Percentiles rank a stretch among this genome's conserved stretches.
phyloP scores from a whole-genome alignment of 2,329 filamentous ascomycete genomes.

The Kalmusia sp. region DNA sequence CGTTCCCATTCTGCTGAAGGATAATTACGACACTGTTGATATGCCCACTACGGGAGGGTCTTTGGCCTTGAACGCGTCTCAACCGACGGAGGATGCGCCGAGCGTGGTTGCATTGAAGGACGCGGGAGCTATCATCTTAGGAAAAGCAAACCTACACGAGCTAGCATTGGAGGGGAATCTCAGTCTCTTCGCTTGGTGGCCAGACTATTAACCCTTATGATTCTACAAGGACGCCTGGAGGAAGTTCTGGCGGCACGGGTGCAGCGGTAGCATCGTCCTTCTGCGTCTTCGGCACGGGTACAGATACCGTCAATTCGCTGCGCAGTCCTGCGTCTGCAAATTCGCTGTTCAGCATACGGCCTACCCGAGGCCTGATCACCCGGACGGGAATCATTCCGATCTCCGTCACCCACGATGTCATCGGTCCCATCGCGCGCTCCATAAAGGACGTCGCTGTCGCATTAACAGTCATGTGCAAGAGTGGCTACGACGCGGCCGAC shows the following conservation, averaged over 20 bases:
- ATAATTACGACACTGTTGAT: constrained; percentile 65
- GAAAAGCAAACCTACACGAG: constrained; percentile 67
- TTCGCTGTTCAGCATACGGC: constrained; percentile 65
- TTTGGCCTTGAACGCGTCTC: constrained; percentile 56
- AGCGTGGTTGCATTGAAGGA: constrained; percentile 57
- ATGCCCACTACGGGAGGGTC: constrained; percentile 66
- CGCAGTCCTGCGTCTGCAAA: constrained; percentile 67
- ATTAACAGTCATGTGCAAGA: constrained; percentile 60
- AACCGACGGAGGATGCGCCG: constrained; percentile 58
- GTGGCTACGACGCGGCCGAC: constrained; percentile 59
- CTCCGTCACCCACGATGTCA: constrained; percentile 63
- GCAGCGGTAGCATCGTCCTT: constrained; percentile 66
- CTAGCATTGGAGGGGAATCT: constrained; percentile 69
- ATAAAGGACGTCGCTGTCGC: constrained; percentile 60
- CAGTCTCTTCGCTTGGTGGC: constrained; percentile 67
- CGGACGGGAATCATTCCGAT: constrained; percentile 62
- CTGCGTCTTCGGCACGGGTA: constrained; percentile 65
- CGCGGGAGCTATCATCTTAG: constrained; percentile 63
- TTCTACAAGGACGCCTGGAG: constrained; percentile 67
- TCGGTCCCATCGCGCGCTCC: constrained; percentile 62
- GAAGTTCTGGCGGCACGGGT: constrained; percentile 68
- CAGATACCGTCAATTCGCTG: constrained; percentile 69
- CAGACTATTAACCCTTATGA: constrained; percentile 74
- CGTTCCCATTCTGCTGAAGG: constrained; percentile 68
- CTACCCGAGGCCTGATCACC: constrained; percentile 61